Base-by-base conservation (phyloP, 495 filamentous ascomycete genomes). In the Tuber brumale region DNA sequence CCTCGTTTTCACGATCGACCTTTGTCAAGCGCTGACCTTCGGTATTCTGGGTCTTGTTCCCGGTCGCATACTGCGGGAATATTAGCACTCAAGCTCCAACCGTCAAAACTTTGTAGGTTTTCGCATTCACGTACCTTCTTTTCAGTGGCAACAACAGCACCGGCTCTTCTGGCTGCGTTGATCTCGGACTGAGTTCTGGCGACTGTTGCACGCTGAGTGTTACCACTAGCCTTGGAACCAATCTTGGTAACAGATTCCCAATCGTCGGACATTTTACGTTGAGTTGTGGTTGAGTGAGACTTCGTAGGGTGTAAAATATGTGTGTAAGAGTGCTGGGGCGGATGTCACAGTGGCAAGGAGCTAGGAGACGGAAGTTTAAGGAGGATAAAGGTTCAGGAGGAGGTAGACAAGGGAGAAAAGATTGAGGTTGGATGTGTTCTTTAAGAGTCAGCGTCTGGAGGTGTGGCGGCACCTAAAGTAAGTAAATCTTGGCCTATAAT, bases 11-110 rank as follows among this genome's bases (percentile, higher is more conserved):
- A 81, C 95, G 95, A 88, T 98, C 95, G 84, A 99, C 94, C 88
- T 97, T 99, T 69, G 95, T 98, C 72, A 98, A 88, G 83, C 92
- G 94, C 85, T 99, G 95, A 82, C 95, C 95, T 87, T 98, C 95
- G 77, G 80, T 83, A 27, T 72, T 72, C 44, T 76, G 80, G 37
- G 71, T 43, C 66, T 77, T 72, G 61, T 84, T 82, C 41, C 76
- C 77, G 51, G 75, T 78, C 70, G 76, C 82, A 42, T 83, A 84
- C 82, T 83, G 44, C 4, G 51, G 70, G 45, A 27, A 75, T 45
- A 57, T 74, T 71, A 74, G 90, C 93, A 74, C 91, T 97, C 93
- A 72, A 89, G 76, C 84, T 97, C 97, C 80, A 89, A 51, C 88
- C 88, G 37, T 88, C 86, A 86, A 95, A 82, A 51, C 12, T 74